Evolutionary conservation across 768 basidiomycete species (phyloP).

Genomic region (Mycena pura): DNA sequence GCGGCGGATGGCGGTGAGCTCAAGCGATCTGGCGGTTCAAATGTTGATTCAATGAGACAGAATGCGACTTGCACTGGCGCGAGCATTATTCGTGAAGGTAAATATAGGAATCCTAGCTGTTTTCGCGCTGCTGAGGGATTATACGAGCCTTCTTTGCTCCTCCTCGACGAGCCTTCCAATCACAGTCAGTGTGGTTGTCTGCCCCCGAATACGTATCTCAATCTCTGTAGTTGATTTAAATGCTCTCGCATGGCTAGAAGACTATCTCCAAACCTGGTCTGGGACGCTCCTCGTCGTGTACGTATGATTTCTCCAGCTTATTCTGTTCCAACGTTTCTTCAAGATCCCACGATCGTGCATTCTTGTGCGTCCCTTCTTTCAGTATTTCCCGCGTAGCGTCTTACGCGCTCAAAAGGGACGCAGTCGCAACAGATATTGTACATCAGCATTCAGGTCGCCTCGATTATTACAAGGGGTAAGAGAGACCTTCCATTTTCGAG

Average conservation of each 20-base stretch:
- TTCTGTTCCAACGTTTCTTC: slow-evolving; percentile 11
- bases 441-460: slow-evolving; percentile 92
- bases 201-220: not conserved
- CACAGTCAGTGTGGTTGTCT: slow-evolving; percentile 65
- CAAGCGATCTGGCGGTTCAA: slow-evolving; percentile 25
- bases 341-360: slow-evolving; percentile 88
- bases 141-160: slow-evolving; percentile 68
- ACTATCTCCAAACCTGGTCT: slow-evolving; percentile 94
- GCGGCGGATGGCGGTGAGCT: slow-evolving; percentile 89
- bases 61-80: slow-evolving; percentile 94
- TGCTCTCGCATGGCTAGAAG: slow-evolving; percentile 96
- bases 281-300: slow-evolving; percentile 93
- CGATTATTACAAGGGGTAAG: slow-evolving; percentile 96
- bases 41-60: slow-evolving; percentile 43
- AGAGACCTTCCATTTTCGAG: not conserved
- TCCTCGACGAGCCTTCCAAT: slow-evolving; percentile 96
- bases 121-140: slow-evolving; percentile 4
- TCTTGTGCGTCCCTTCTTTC: slow-evolving; percentile 8
- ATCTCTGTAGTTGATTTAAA: slow-evolving; percentile 78
- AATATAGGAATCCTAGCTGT: not conserved
- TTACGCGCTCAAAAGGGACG: slow-evolving; percentile 60
- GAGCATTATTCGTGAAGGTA: slow-evolving; percentile 96
- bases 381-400: slow-evolving; percentile 72
- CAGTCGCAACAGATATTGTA: slow-evolving; percentile 97
- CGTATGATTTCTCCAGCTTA: slow-evolving; percentile 33